phyloP scores from a whole-genome alignment of 108 stramenopile species.

The Epipyxis sp. region DNA sequence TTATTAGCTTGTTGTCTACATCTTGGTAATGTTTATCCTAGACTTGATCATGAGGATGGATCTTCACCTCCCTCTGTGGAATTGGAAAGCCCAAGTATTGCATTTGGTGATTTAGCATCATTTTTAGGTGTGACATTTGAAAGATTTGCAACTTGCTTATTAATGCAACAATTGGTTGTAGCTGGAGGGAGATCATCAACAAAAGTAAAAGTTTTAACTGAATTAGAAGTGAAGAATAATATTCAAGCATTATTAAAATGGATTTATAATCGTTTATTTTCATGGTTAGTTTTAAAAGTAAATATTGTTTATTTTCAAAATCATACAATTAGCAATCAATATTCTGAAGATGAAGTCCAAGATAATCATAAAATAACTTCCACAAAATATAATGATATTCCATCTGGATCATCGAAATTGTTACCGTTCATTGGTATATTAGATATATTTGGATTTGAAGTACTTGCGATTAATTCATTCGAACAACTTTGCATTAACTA shows the following conservation, averaged over 20 bases:
- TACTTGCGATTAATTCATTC: conserved; percentile 17
- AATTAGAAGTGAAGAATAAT: conserved; percentile 3
- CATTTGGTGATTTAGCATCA: conserved; percentile 41
- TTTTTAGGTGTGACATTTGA: conserved; percentile 38
- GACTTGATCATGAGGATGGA: neutral
- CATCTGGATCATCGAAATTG: neutral
- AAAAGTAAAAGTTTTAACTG: conserved; percentile 10
- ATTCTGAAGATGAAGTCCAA: neutral
- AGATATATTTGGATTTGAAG: conserved; percentile 45
- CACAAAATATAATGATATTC: too few relatives aligned
- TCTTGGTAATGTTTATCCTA: conserved; percentile 47
- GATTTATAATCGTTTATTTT: conserved; percentile 50
- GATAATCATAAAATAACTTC: neutral
- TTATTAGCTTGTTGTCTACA: conserved; percentile 50
- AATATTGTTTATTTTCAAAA: too few relatives aligned
- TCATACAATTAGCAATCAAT: conserved; percentile 8
- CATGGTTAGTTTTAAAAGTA: conserved; percentile 53
- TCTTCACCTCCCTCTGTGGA: neutral
- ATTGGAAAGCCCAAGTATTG: neutral
- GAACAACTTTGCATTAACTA: conserved; percentile 31
- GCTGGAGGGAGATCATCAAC: neutral
- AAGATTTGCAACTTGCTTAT: conserved; percentile 31
- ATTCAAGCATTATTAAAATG: conserved; percentile 50
- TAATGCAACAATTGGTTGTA: neutral
- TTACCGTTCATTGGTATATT: conserved; percentile 43